A percentile compares a stretch with the other conserved stretches of the same genome.
phyloP scores from a whole-genome alignment of 805 yeast species.

The Candida andamanensis region DNA sequence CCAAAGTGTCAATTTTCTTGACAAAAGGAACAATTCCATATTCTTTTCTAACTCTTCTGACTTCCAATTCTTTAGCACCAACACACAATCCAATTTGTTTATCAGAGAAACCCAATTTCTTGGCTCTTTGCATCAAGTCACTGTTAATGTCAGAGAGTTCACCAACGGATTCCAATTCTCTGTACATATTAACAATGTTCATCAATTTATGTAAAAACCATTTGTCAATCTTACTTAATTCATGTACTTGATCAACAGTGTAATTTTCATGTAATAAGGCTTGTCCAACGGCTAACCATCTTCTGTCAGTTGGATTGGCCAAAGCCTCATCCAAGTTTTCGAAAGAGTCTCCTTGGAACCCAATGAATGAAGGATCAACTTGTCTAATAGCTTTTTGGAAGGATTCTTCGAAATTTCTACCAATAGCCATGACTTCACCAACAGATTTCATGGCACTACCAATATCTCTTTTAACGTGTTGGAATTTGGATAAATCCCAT shows the following conservation, averaged over 20 bases:
- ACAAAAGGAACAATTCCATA: slow-evolving; percentile 86
- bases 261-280: slow-evolving; percentile 89
- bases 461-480: slow-evolving; percentile 87
- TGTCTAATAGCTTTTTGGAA: slow-evolving; percentile 97
- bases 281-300: slow-evolving; percentile 98
- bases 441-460: slow-evolving; percentile 98
- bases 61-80: slow-evolving; percentile 68
- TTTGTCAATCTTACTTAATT: slow-evolving; percentile 84
- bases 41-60: slow-evolving; percentile 75
- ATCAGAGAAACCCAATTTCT: slow-evolving; percentile 93
- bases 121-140: slow-evolving; percentile 72
- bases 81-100: slow-evolving; percentile 83
- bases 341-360: slow-evolving; percentile 81
- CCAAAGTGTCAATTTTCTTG: slow-evolving; percentile 93
- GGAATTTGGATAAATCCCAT: slow-evolving; percentile 96
- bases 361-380: slow-evolving; percentile 84
- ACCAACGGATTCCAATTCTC: slow-evolving; percentile 64
- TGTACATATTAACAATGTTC: slow-evolving; percentile 89
- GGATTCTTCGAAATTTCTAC: slow-evolving; percentile 96
- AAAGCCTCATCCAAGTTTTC: slow-evolving; percentile 75
- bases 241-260: slow-evolving; percentile 88
- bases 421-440: slow-evolving; percentile 98
- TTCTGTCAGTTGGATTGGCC: slow-evolving; percentile 87
- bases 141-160: slow-evolving; percentile 52
- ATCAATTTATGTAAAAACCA: slow-evolving; percentile 92